Percentiles rank a stretch among this genome's conserved stretches.
These are phyloP conservation scores for Wilhelminamyces savonicus DNA, from an alignment of 805 yeast genomes.

Conservation along the genomic window DNA sequence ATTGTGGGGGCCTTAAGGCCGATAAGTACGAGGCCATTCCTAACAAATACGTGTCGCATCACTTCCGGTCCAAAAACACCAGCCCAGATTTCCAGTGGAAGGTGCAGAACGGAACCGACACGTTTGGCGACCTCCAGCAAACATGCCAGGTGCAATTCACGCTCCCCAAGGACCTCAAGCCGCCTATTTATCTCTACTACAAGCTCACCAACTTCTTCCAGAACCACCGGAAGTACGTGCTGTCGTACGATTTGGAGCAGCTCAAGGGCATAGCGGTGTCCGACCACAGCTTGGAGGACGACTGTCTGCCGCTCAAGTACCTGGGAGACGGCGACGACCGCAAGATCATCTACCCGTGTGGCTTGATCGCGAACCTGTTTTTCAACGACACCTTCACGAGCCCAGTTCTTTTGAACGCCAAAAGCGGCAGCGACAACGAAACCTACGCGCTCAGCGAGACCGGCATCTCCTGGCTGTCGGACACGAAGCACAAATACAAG, in stretches of 20 bases:
- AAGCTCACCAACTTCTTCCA: conserved; percentile 86
- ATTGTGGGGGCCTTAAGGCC: conserved; percentile 46
- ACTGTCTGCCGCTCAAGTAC: conserved; percentile 33
- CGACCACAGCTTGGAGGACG: conserved; percentile 38
- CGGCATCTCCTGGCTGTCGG: conserved; percentile 84
- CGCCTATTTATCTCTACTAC: conserved; percentile 75
- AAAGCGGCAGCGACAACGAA: conserved; percentile 36
- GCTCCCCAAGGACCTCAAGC: conserved; percentile 61
- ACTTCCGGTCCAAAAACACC: conserved; percentile 46
- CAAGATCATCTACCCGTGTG: conserved; percentile 78
- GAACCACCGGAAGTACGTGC: conserved; percentile 91
- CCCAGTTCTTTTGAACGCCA: conserved; percentile 41
- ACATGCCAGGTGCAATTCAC: conserved; percentile 67
- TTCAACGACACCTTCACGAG: conserved; percentile 81
- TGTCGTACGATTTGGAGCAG: conserved; percentile 75
- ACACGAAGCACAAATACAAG: conserved; percentile 58
- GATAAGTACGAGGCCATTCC: conserved; percentile 49
- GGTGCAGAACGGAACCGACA: conserved; percentile 27
- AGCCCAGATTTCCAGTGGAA: conserved; percentile 62
- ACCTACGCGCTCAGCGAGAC: conserved; percentile 39
- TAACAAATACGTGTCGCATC: conserved; percentile 46
- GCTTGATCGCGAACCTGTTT: conserved; percentile 85
- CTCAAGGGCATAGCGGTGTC: conserved; percentile 68
- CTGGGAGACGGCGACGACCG: conserved; percentile 33
- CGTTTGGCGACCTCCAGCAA: conserved; percentile 28